Evolutionary conservation across 1,284 basidiomycete species (phyloP).

Genomic region (Puccinia novopanici): DNA sequence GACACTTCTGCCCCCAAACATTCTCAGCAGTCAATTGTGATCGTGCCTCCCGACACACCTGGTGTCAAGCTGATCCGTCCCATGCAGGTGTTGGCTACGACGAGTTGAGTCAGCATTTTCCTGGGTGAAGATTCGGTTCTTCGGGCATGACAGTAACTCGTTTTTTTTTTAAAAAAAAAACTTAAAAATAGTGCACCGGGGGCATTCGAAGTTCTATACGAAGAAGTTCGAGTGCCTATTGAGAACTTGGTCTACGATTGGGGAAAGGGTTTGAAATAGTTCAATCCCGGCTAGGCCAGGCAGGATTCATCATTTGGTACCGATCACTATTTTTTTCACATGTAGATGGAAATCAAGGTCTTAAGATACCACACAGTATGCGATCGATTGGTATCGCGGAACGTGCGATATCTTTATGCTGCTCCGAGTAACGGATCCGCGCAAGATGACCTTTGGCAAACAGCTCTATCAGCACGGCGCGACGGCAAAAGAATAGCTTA

Average conservation of each 20-base stretch:
- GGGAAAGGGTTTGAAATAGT: slow-evolving; percentile 94
- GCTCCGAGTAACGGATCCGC: slow-evolving; percentile 84
- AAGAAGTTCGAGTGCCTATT: slow-evolving; percentile 85
- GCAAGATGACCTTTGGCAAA: slow-evolving; percentile 91
- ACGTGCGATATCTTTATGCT: slow-evolving; percentile 84
- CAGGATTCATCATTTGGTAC: slow-evolving; percentile 85
- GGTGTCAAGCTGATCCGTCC: slow-evolving; percentile 87
- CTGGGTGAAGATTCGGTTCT: slow-evolving; percentile 60
- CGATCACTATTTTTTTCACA: neutral
- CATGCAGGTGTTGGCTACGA: slow-evolving; percentile 70
- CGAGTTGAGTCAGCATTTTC: slow-evolving; percentile 51
- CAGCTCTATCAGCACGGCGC: slow-evolving; percentile 86
- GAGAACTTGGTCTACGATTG: slow-evolving; percentile 83
- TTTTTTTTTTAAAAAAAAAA: slow-evolving; percentile 50
- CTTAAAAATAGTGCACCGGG: slow-evolving; percentile 61
- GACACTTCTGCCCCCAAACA: slow-evolving; percentile 64
- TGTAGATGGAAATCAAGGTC: neutral
- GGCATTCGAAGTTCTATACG: slow-evolving; percentile 91
- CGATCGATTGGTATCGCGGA: slow-evolving; percentile 87
- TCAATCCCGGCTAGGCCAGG: slow-evolving; percentile 94
- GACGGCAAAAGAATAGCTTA: slow-evolving; percentile 86
- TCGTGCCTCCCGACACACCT: slow-evolving; percentile 81
- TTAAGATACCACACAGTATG: slow-evolving; percentile 65
- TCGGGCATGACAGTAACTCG: slow-evolving; percentile 93
- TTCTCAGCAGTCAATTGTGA: slow-evolving; percentile 86